Base-by-base conservation (phyloP, 208 protist species). In the Jaenimonas drosophilae region DNA sequence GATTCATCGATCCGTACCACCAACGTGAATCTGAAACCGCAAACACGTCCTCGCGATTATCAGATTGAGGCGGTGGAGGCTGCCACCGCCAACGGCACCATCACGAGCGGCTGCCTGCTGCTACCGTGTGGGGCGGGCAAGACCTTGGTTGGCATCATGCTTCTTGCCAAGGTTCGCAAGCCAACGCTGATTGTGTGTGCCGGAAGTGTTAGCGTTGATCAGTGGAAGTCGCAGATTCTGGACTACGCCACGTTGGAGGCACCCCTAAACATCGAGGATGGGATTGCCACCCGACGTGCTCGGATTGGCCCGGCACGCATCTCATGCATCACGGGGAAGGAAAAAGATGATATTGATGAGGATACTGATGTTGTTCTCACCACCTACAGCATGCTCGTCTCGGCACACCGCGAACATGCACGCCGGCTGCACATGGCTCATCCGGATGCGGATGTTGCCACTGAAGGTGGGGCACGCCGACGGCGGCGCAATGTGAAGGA, bases 61-160 rank as follows among this genome's bases (percentile, higher is more conserved):
- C 85, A 93, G 55, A 61, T 88, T 12, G 76, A 86, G 41, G 85
- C 85, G 20, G 65, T 93, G 19, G 76, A 89, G 36, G 77, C 80
- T 9, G 72, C 72, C 11, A 65, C 68, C 9, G 49, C 45, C 17
- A 64, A 74, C 16, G 76, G 80, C 6, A 65, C 54, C 23, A 54
- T 91, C 23, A 70, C 70, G 43, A 96, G 84, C 63, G 98, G 98
- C 17, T 96, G 99, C 33, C 95, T 99, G 39, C 95, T 99, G 16
- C 81, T 99, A 4, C 98, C 98, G 3, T 99, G 98, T 74, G 98
- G 98, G 21, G 97, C 97, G 4, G 98, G 98, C 19, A 99, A 99
- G 77, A 99, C 98, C 9, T 77, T 99, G 11, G 91, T 98, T 12
- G 98, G 98, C 21, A 97, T 99, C 24, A 96, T 97, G 48, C 85